A percentile compares a stretch with the other conserved stretches of the same genome.
Evolutionary conservation across 805 yeast genomes (phyloP).

Genomic region (Wickerhamomyces mucosus): DNA sequence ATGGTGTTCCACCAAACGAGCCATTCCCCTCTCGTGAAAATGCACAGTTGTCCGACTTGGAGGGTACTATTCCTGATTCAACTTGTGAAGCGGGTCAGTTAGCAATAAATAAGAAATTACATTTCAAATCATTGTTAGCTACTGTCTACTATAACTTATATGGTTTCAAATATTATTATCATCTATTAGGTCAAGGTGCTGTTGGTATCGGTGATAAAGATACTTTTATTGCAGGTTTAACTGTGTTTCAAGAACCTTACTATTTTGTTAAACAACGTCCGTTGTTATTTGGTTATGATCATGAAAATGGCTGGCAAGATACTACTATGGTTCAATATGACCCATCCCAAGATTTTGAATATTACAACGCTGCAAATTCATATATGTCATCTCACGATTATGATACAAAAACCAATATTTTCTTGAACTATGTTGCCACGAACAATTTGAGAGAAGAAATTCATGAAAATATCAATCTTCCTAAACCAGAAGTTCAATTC

Average conservation of each 20-base stretch:
- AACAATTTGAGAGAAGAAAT: conserved; percentile 13
- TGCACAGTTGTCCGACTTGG: conserved; percentile 44
- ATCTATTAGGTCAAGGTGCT: conserved; percentile 61
- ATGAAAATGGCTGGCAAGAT: conserved; percentile 17
- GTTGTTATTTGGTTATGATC: conserved; percentile 13
- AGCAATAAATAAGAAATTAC: conserved; percentile 50
- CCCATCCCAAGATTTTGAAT: conserved; percentile 19
- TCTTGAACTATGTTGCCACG: conserved; percentile 15
- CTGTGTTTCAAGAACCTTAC: conserved; percentile 15
- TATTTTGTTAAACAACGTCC: conserved; percentile 21
- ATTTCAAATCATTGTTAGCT: conserved; percentile 47
- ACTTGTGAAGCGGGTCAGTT: conserved; percentile 68
- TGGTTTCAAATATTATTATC: conserved; percentile 64
- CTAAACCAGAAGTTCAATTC: conserved; percentile 19
- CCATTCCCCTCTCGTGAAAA: conserved; percentile 32
- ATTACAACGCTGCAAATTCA: conserved; percentile 12
- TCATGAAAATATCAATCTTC: conserved; percentile 5
- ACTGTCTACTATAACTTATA: conserved; percentile 56
- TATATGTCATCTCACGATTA: conserved; percentile 12
- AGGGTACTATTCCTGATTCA: conserved; percentile 60
- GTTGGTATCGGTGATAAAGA: conserved; percentile 81
- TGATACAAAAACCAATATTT: conserved; percentile 16
- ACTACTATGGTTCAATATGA: conserved; percentile 22
- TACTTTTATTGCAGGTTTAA: conserved; percentile 40
- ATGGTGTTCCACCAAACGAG: conserved; percentile 25